Evolutionary conservation across 345 rosid species (phyloP).

Genomic region (Eucalyptus cladocalyx): DNA sequence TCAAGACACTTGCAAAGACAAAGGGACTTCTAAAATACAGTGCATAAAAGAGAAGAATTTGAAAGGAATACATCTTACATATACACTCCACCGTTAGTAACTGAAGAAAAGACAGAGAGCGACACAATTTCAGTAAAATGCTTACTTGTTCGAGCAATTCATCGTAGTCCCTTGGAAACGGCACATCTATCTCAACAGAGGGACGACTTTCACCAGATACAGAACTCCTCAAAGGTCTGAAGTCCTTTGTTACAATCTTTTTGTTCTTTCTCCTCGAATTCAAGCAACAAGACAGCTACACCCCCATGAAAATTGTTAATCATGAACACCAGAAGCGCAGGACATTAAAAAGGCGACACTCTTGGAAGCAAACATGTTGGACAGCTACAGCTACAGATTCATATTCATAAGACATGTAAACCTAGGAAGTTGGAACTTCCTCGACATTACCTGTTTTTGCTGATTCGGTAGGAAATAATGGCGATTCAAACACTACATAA

Average conservation of each 20-base stretch:
- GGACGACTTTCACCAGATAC: conserved; percentile 22
- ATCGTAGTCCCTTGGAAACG: conserved; percentile 48
- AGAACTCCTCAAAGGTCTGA: background rate
- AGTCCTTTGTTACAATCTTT: background rate
- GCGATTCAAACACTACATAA: background rate
- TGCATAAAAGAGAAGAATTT: background rate
- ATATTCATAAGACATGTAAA: background rate
- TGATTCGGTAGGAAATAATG: background rate
- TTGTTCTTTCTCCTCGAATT: background rate
- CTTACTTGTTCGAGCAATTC: conserved; percentile 73
- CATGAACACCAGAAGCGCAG: background rate
- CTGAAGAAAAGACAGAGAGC: background rate
- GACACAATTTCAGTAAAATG: background rate
- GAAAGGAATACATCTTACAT: background rate
- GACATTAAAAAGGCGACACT: background rate
- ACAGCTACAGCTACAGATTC: background rate
- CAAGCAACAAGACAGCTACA: background rate
- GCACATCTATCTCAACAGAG: conserved; percentile 26
- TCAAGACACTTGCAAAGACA: background rate
- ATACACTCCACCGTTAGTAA: background rate
- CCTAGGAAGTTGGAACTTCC: background rate
- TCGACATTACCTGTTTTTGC: background rate
- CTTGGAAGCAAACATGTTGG: background rate
- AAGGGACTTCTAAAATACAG: background rate
- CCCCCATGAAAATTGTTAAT: background rate